Base-by-base conservation (phyloP, 495 filamentous ascomycete species). In the Penicillium mononematosum region DNA sequence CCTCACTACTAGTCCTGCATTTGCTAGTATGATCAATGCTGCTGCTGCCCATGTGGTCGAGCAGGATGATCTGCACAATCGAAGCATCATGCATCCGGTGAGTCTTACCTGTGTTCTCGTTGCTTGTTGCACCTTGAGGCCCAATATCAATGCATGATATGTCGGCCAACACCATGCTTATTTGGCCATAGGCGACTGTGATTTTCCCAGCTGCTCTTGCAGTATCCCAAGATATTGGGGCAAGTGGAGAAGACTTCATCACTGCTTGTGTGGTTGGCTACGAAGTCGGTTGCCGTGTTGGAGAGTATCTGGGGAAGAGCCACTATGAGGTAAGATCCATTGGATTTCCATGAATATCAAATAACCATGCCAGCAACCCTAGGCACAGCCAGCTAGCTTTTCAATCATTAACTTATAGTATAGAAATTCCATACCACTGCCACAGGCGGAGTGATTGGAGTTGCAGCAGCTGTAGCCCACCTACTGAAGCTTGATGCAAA, bases 21-120 rank as follows among this genome's bases (percentile, higher is more conserved):
- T 74, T 60, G 71, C 71, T 27, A 66, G 63, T 56, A 32, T 74
- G 43, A 56, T 74, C 3, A 74, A 74, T 49, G 71, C 60, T n/a
- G 71, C 67, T 27, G 58, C 71, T 12, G 67, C 69, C 2, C 71
- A 74, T 64, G 71, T 74, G 0, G 71, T 74, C 14, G 71, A 74
- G 52, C 71, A 74, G 45, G 71, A 74, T 63, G 71, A 74, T 60
- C 63, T 74, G 45, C 71, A 74, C 51, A 74, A 72, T 56, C 55
- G 68, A 10, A 74, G 71, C 55, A 74, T 74, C 34, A 69, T 68
- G 65, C 71, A 74, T 61, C 71, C 71, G 17, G 71, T 74, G 38
- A 38, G 68, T 63, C 27, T 49, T 36, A 12, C 45, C n/a, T 11
- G 6, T 16, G 17, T 42, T 58, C 14, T 22, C 6, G 25, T 45